Evolutionary conservation across 768 basidiomycete genomes (phyloP).

Genomic region (Holtermannia corniformis): DNA sequence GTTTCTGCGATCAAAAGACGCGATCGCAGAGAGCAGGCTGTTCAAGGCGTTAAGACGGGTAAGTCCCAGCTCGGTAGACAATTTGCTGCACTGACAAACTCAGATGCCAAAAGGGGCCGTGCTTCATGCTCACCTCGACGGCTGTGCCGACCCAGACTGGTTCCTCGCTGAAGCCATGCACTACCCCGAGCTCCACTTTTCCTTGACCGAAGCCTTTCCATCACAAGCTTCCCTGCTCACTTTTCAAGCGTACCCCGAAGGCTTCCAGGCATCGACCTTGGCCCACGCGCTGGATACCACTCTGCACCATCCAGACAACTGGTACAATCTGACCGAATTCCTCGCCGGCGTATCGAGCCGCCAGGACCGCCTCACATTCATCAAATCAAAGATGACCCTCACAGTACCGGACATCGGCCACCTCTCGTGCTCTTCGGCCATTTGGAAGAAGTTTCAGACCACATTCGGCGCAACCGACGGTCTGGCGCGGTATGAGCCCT

Average conservation of each 20-base stretch:
- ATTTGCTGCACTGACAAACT: not conserved
- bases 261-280: constrained; percentile 51
- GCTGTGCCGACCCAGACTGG: constrained; percentile 52
- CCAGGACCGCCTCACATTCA: not conserved
- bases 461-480: constrained; percentile 49
- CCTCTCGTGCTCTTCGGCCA: constrained; percentile 28
- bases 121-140: constrained; percentile 66
- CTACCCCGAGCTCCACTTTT: constrained; percentile 56
- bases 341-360: constrained; percentile 16
- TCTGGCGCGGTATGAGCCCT: constrained; percentile 49
- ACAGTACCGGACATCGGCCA: not conserved
- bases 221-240: constrained; percentile 44
- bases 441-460: constrained; percentile 63
- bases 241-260: not conserved
- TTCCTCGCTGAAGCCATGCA: constrained; percentile 52
- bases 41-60: not conserved
- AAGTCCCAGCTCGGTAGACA: not conserved
- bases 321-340: constrained; percentile 48
- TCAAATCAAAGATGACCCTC: not conserved
- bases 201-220: constrained; percentile 45
- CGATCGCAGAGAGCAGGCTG: not conserved
- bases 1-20: not conserved
- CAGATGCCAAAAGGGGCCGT: constrained; percentile 76
- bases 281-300: constrained; percentile 41
- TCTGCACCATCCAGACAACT: constrained; percentile 13